Evolutionary conservation across 352 stramenopile genomes (phyloP).

Genomic region (Pythium guiyangense): DNA sequence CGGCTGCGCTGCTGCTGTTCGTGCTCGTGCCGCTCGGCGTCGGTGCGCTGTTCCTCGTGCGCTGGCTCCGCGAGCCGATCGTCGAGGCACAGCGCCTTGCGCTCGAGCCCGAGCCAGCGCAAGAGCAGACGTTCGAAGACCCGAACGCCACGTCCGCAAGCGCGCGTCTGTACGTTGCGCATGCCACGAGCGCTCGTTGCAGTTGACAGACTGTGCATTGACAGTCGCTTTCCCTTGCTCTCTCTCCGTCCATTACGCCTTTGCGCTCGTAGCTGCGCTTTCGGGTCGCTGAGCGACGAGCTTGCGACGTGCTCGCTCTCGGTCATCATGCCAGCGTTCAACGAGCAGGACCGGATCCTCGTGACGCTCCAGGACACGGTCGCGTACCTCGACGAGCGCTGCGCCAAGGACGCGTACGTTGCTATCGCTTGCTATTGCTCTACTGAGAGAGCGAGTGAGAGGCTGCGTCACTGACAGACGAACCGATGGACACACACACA

Average conservation of each 20-base stretch:
- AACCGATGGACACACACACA: not conserved
- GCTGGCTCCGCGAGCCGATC: conserved; percentile 58
- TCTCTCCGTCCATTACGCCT: not conserved
- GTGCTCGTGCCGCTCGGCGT: conserved; percentile 16
- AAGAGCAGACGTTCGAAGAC: conserved; percentile 60
- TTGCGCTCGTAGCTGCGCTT: conserved; percentile 29
- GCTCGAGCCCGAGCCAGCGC: conserved; percentile 34
- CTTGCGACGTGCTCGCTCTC: conserved; percentile 60
- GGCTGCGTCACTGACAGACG: not conserved
- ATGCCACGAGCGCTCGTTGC: not conserved
- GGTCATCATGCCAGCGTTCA: conserved; percentile 94
- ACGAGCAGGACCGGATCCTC: conserved; percentile 91
- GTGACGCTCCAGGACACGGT: conserved; percentile 90
- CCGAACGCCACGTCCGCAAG: conserved; percentile 26
- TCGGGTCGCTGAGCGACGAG: conserved; percentile 61
- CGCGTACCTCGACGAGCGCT: conserved; percentile 78
- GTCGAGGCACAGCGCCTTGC: conserved; percentile 45
- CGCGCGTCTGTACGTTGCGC: conserved; percentile 29
- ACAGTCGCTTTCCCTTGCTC: not conserved
- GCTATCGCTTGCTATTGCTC: not conserved
- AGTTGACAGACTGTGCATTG: not conserved
- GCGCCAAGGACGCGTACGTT: conserved; percentile 33
- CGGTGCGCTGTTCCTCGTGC: conserved; percentile 31
- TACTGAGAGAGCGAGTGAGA: too few species aligned
- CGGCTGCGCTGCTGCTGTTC: conserved; percentile 21